Percentiles rank a stretch among this genome's conserved stretches.
These are phyloP conservation scores for Glycine soja DNA, from an alignment of 306 rosid genomes.

Conservation along the genomic window DNA sequence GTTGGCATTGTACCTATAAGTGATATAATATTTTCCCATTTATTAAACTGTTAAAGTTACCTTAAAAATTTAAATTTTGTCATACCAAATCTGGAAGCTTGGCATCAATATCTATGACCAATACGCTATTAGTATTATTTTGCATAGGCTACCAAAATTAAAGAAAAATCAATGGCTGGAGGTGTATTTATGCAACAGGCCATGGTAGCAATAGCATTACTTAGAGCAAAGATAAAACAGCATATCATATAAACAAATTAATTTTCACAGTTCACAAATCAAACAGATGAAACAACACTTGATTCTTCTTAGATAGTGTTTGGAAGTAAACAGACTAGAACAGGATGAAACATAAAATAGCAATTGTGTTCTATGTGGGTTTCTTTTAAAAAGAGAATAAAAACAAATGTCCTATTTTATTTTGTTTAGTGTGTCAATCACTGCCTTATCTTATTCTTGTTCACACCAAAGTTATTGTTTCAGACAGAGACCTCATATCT, in stretches of 20 bases:
- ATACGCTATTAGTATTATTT: not conserved
- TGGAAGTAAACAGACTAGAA: not conserved
- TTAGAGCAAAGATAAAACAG: not conserved
- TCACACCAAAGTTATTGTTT: not conserved
- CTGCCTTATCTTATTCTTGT: not conserved
- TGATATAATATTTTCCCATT: slow-evolving; percentile 27
- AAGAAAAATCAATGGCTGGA: not conserved
- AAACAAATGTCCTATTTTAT: too few species aligned
- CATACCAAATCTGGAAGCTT: slow-evolving; percentile 22
- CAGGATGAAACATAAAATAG: not conserved
- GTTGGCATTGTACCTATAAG: slow-evolving; percentile 83
- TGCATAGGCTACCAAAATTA: not conserved
- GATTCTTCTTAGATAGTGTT: slow-evolving; percentile 1
- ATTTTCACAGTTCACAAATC: not conserved
- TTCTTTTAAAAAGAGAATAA: not conserved
- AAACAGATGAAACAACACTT: not conserved
- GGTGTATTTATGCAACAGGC: not conserved
- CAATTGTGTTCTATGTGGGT: not conserved
- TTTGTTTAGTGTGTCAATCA: too few species aligned
- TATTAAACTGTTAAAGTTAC: slow-evolving; percentile 8
- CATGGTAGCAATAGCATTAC: not conserved
- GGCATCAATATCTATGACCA: slow-evolving; percentile 10
- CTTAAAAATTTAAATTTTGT: slow-evolving; percentile 6
- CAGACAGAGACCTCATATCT: not conserved
- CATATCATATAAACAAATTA: not conserved